phyloP scores from a whole-genome alignment of 495 filamentous ascomycete species.

The Penicillium coffeae region DNA sequence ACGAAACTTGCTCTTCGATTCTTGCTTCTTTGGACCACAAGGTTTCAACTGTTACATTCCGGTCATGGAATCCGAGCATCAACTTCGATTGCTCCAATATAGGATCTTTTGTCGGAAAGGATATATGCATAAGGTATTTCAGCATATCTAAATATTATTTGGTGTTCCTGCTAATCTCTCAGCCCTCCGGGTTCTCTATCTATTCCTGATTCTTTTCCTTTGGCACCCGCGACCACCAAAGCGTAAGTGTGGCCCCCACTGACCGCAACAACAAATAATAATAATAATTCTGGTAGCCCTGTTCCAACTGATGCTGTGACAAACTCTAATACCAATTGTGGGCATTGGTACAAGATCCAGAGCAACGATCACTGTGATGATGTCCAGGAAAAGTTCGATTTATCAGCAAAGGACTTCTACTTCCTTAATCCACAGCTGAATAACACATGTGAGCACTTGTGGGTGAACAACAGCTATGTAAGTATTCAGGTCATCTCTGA shows the following conservation, averaged over 20 bases:
- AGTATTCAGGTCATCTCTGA: neutral
- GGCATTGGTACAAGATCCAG: slow-evolving; percentile 7
- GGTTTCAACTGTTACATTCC: neutral
- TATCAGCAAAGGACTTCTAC: slow-evolving; percentile 3
- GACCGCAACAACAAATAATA: too few relatives aligned
- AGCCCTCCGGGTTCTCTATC: slow-evolving; percentile 2
- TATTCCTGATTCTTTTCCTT: slow-evolving; percentile 3
- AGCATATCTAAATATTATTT: neutral
- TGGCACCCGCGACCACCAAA: slow-evolving; percentile 1
- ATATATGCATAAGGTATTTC: slow-evolving; percentile 2
- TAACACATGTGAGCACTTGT: slow-evolving; percentile 1
- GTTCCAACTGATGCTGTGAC: slow-evolving; percentile 5
- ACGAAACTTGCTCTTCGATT: slow-evolving; percentile 1
- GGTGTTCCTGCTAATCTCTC: neutral
- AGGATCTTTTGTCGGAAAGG: neutral
- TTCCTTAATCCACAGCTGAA: slow-evolving; percentile 7
- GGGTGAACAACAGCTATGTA: slow-evolving; percentile 7
- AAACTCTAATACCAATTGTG: slow-evolving; percentile 7
- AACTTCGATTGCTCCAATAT: slow-evolving; percentile 4
- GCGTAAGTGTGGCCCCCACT: neutral
- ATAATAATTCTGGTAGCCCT: too few relatives aligned
- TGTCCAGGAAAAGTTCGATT: slow-evolving; percentile 1
- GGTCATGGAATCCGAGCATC: slow-evolving; percentile 4
- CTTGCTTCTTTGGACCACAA: neutral
- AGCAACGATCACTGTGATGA: slow-evolving; percentile 1